phyloP scores from a whole-genome alignment of 306 rosid genomes.

The Psophocarpus tetragonolobus region DNA sequence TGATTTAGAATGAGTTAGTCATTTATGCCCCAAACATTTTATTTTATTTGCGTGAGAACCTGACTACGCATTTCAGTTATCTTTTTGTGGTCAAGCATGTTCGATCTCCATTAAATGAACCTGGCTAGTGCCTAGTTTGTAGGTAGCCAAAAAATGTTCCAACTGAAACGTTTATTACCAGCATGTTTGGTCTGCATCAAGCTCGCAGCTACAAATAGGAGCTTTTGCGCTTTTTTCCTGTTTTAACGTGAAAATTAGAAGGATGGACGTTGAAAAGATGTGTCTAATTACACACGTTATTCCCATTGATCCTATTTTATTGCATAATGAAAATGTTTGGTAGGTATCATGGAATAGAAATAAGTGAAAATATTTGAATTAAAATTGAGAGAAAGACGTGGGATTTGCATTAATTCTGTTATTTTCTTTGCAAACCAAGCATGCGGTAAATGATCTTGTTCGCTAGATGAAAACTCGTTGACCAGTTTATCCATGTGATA shows the following conservation, averaged over 20 bases:
- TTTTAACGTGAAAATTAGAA: not conserved
- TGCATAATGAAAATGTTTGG: too few species aligned
- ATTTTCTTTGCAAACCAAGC: too few species aligned
- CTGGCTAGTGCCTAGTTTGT: too few species aligned
- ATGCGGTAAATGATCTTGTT: not conserved
- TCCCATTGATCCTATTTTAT: not conserved
- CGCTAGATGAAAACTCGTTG: not conserved
- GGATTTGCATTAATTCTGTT: too few species aligned
- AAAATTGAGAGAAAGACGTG: too few species aligned
- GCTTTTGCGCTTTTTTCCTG: not conserved
- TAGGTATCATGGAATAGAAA: too few species aligned
- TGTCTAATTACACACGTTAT: not conserved
- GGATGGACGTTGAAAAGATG: not conserved
- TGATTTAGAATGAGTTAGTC: conserved; percentile 9
- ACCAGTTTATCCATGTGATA: not conserved
- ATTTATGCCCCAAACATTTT: not conserved
- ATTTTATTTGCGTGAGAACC: not conserved
- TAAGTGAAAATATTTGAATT: too few species aligned
- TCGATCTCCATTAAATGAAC: too few species aligned
- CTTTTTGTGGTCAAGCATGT: not conserved
- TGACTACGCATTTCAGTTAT: not conserved
- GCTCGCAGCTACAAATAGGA: not conserved
- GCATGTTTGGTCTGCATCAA: not conserved
- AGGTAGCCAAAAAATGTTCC: not conserved
- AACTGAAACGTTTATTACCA: not conserved